A percentile compares a stretch with the other conserved stretches of the same genome.
phyloP scores from a whole-genome alignment of 2,329 filamentous ascomycete genomes.

The Trichoderma asperellum region DNA sequence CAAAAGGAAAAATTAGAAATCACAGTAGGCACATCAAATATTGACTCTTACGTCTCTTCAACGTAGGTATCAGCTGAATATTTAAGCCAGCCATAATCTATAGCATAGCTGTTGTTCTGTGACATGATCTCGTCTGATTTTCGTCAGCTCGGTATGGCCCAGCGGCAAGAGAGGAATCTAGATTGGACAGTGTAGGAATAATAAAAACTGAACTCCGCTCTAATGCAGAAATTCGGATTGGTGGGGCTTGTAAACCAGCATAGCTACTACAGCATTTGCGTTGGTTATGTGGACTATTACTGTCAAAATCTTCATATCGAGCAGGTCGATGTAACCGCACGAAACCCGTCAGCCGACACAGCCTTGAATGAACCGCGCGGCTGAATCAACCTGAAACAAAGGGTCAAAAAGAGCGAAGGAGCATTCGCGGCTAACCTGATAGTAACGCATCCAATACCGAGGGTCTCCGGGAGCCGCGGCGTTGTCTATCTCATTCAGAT shows the following conservation, averaged over 20 bases:
- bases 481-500: no score
- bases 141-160: background rate
- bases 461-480: no score
- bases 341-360: no score
- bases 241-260: background rate
- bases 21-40: no score
- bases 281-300: background rate
- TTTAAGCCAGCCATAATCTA: background rate
- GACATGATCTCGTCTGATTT: background rate
- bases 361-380: no score
- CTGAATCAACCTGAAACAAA: no score
- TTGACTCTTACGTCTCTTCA: background rate
- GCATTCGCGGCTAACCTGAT: no score
- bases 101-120: background rate
- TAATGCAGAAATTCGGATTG: background rate
- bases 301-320: no score
- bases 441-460: no score
- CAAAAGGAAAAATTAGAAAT: background rate
- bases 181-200: background rate
- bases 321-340: no score
- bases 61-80: background rate
- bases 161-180: background rate
- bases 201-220: background rate
- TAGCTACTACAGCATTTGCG: background rate
- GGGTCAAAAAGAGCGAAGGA: no score